phyloP scores from a whole-genome alignment of 2,329 filamentous ascomycete genomes.

The Nemania bipapillata region DNA sequence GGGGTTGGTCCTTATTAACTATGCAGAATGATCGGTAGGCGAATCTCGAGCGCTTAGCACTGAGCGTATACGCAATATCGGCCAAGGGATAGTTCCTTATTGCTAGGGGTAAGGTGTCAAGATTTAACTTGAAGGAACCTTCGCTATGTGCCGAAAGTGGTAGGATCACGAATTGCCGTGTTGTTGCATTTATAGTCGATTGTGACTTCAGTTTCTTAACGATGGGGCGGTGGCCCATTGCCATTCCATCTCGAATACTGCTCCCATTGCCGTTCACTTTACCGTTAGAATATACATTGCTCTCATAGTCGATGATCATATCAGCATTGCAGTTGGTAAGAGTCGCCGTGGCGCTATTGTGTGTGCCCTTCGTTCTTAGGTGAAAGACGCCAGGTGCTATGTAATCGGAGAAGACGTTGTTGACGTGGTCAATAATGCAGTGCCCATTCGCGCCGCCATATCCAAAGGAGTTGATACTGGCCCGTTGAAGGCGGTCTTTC shows the following conservation, averaged over 20 bases:
- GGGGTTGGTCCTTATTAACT: constrained; percentile 7
- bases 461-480: constrained; percentile 48
- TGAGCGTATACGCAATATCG: constrained; percentile 9
- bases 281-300: no score
- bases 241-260: background rate
- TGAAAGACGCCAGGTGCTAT: constrained; percentile 8
- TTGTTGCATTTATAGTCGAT: constrained; percentile 24
- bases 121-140: background rate
- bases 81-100: background rate
- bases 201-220: background rate
- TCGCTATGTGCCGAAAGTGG: constrained; percentile 19
- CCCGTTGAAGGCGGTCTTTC: constrained; percentile 31
- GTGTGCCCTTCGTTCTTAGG: background rate
- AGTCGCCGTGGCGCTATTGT: background rate
- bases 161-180: constrained; percentile 40
- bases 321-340: no score
- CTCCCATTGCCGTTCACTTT: background rate
- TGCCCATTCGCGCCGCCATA: constrained; percentile 50
- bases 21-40: background rate
- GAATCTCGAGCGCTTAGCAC: background rate
- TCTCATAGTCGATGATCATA: no score
- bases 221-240: background rate
- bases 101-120: background rate
- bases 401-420: constrained; percentile 30
- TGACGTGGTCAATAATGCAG: constrained; percentile 46